Conservation (phyloP, 2,329 filamentous ascomycete species). For the Clathrospora elynae region DNA sequence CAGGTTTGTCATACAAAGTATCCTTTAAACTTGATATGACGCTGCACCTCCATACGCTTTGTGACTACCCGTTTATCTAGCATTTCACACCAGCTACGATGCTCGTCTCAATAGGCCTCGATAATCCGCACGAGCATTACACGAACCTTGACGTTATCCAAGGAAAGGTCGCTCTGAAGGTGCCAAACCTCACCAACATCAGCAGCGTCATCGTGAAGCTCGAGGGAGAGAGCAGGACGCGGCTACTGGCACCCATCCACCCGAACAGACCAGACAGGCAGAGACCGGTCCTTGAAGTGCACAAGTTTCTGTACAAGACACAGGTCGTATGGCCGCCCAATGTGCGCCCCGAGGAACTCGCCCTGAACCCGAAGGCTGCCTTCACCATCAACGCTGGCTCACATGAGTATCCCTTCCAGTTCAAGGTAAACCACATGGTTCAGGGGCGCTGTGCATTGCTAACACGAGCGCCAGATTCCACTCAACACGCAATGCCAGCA, state of each 20-base stretch:
- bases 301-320: conserved; percentile 74
- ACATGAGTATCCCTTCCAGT: conserved; percentile 77
- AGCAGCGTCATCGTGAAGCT: conserved; percentile 75
- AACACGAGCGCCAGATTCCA: conserved; percentile 47
- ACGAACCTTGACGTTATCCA: conserved; percentile 78
- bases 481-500: conserved; percentile 73
- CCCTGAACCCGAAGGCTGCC: conserved; percentile 48
- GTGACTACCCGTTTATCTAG: conserved; percentile 24
- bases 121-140: conserved; percentile 70
- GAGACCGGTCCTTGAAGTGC: conserved; percentile 56
- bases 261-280: conserved; percentile 51
- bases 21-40: conserved; percentile 32
- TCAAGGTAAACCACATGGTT: conserved; percentile 65
- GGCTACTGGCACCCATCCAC: conserved; percentile 59
- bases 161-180: conserved; percentile 59
- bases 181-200: conserved; percentile 53
- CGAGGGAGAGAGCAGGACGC: conserved; percentile 76
- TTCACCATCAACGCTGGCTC: conserved; percentile 70
- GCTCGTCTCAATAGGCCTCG: conserved; percentile 67
- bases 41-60: conserved; percentile 20
- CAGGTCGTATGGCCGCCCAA: conserved; percentile 72
- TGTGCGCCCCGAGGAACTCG: conserved; percentile 48
- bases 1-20: conserved; percentile 9
- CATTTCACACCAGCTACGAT: conserved; percentile 22
- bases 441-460: not conserved